phyloP scores from a whole-genome alignment of 768 basidiomycete genomes.

The Amanita polypyramis region DNA sequence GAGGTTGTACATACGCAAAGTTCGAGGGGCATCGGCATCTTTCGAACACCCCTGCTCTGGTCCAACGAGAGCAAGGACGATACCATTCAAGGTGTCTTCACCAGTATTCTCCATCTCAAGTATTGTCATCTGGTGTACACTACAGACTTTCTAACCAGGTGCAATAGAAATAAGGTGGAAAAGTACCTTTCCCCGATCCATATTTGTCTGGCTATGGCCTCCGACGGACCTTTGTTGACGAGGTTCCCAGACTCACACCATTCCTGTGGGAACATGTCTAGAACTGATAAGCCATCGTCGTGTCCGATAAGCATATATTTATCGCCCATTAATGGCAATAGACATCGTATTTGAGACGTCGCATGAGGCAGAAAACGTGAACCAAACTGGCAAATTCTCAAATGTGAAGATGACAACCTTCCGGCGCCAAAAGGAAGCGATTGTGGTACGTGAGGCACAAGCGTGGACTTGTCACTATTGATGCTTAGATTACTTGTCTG shows the following conservation, averaged over 20 bases:
- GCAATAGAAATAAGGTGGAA: neutral
- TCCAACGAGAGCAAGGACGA: slow-evolving; percentile 68
- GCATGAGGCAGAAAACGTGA: slow-evolving; percentile 81
- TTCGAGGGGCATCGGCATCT: slow-evolving; percentile 44
- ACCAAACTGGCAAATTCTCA: slow-evolving; percentile 69
- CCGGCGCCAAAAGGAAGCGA: slow-evolving; percentile 38
- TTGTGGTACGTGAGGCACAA: slow-evolving; percentile 19
- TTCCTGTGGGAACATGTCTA: slow-evolving; percentile 75
- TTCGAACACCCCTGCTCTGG: slow-evolving; percentile 43
- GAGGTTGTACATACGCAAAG: slow-evolving; percentile 77
- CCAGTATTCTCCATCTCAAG: slow-evolving; percentile 56
- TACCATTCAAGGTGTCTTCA: slow-evolving; percentile 50
- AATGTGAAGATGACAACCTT: slow-evolving; percentile 46
- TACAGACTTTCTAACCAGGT: slow-evolving; percentile 16
- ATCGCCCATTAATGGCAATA: slow-evolving; percentile 60
- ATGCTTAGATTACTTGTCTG: slow-evolving; percentile 32
- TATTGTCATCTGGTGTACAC: slow-evolving; percentile 69
- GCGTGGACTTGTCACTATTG: slow-evolving; percentile 17
- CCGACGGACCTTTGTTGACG: slow-evolving; percentile 51
- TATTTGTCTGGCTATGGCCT: slow-evolving; percentile 54
- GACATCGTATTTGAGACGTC: slow-evolving; percentile 60
- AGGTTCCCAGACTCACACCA: slow-evolving; percentile 43
- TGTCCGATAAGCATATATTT: slow-evolving; percentile 68
- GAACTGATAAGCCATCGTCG: slow-evolving; percentile 68
- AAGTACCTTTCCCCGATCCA: slow-evolving; percentile 75